phyloP scores from a whole-genome alignment of 768 basidiomycete species.

The Tylopilus vinaceipallidus region DNA sequence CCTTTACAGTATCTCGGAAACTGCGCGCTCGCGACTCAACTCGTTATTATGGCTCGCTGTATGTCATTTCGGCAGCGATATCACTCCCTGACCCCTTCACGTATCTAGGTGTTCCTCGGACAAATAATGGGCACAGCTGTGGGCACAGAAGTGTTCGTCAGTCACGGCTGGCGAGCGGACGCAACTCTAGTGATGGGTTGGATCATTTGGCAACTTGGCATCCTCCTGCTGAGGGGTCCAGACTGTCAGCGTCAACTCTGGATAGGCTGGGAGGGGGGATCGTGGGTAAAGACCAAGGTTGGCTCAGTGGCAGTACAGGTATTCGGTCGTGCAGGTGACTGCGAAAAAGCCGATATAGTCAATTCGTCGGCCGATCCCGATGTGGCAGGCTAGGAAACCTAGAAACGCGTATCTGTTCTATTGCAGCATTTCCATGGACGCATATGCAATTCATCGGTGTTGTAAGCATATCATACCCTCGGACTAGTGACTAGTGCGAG shows the following conservation, averaged over 20 bases:
- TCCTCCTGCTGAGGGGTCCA: constrained; percentile 66
- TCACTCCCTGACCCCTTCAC: not conserved
- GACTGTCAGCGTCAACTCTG: constrained; percentile 43
- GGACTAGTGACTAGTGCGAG: too few relatives aligned
- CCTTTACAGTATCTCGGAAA: constrained; percentile 28
- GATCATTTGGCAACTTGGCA: constrained; percentile 49
- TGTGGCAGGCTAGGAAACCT: not conserved
- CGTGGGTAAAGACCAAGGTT: not conserved
- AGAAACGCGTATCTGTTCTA: too few relatives aligned
- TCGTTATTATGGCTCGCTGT: constrained; percentile 68
- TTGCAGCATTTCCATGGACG: too few relatives aligned
- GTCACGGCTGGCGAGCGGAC: constrained; percentile 61
- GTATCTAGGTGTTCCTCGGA: constrained; percentile 55
- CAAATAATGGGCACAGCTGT: constrained; percentile 79
- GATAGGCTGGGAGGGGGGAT: constrained; percentile 44
- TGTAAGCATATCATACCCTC: too few relatives aligned
- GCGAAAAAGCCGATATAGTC: constrained; percentile 3
- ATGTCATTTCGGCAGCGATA: constrained; percentile 9
- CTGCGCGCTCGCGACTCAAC: constrained; percentile 67
- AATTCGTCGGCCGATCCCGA: not conserved
- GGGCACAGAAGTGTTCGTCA: constrained; percentile 67
- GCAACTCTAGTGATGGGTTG: constrained; percentile 58
- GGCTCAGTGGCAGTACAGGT: not conserved
- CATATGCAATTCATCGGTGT: too few relatives aligned
- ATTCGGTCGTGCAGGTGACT: not conserved